Percentiles rank a stretch among this genome's conserved stretches.
phyloP scores from a whole-genome alignment of 192 early-diverging fungal species.

The Coemansia sp. region DNA sequence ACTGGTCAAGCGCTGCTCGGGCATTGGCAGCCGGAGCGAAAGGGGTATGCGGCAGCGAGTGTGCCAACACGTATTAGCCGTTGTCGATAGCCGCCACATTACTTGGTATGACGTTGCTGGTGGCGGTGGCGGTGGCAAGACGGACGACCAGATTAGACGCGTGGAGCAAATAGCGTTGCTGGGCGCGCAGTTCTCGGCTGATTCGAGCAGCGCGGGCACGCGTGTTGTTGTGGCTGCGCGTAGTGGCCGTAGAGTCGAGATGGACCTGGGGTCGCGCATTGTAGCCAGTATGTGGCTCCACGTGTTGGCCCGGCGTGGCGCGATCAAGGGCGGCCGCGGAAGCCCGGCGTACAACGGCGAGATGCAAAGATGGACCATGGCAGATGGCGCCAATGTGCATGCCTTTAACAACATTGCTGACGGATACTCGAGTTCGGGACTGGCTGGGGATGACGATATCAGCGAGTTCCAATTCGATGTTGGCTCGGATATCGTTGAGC shows the following conservation, averaged over 20 bases:
- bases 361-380: slow-evolving; percentile 1
- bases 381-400: background rate
- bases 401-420: slow-evolving; percentile 8
- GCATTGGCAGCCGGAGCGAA: background rate
- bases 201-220: background rate
- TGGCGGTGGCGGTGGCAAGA: background rate
- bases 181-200: slow-evolving; percentile 7
- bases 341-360: background rate
- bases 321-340: background rate
- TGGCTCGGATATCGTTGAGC: background rate
- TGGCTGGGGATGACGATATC: background rate
- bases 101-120: slow-evolving; percentile 1
- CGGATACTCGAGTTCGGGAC: slow-evolving; percentile 11
- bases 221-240: background rate
- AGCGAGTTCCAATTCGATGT: slow-evolving; percentile 2
- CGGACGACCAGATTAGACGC: background rate
- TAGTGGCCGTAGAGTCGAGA: slow-evolving; percentile 13
- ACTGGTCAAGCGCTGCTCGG: slow-evolving; percentile 9
- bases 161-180: slow-evolving; percentile 3
- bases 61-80: background rate
- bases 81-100: slow-evolving; percentile 2
- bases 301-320: slow-evolving; percentile 11
- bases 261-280: slow-evolving; percentile 33
- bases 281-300: slow-evolving; percentile 33
- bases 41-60: background rate